Evolutionary conservation across 257 asterid species (phyloP).

Genomic region (Echium plantagineum): DNA sequence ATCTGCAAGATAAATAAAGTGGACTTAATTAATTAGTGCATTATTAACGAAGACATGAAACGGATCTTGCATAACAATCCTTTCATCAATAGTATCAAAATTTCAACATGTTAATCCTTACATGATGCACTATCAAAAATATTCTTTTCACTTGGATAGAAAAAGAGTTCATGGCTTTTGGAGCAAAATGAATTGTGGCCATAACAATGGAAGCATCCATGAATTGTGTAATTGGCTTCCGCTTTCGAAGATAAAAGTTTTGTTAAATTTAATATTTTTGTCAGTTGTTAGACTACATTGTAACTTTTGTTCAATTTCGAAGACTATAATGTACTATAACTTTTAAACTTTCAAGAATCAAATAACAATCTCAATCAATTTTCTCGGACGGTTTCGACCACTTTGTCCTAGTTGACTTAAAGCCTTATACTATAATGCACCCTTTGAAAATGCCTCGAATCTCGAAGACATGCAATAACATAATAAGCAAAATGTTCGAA

Average conservation of each 20-base stretch:
- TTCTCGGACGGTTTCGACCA: no score
- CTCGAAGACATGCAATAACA: slow-evolving; percentile 2
- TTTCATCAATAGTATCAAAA: background rate
- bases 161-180: background rate
- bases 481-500: no score
- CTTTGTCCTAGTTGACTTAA: background rate
- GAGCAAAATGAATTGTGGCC: background rate
- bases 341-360: no score
- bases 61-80: background rate
- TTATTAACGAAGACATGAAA: background rate
- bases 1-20: background rate
- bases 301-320: no score
- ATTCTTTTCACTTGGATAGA: background rate
- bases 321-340: no score
- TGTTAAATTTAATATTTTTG: no score
- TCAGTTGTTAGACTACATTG: no score
- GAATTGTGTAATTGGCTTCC: no score
- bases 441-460: background rate
- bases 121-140: background rate
- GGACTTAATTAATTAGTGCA: background rate
- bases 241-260: no score
- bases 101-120: background rate
- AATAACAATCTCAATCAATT: no score
- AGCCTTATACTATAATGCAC: background rate
- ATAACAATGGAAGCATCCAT: background rate